Percentiles rank a stretch among this genome's conserved stretches.
These are phyloP conservation scores for Penicillium waksmanii DNA, from an alignment of 495 filamentous ascomycete genomes.

Conservation along the genomic window DNA sequence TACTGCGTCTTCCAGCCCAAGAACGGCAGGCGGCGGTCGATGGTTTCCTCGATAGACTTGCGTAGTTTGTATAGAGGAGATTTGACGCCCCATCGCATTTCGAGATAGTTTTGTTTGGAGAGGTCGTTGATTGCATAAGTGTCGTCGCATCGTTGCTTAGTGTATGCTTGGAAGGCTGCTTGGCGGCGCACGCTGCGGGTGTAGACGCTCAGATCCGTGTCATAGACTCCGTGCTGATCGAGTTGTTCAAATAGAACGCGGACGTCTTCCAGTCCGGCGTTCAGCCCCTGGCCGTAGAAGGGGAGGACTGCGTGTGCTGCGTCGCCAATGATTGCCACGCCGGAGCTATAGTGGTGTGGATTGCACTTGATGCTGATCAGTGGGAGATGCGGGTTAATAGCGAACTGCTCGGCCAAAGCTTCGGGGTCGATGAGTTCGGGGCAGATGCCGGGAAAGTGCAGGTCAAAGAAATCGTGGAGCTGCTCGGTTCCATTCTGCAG, in stretches of 20 bases:
- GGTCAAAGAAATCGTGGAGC: conserved; percentile 73
- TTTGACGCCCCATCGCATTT: conserved; percentile 86
- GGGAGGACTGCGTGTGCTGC: conserved; percentile 98
- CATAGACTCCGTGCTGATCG: conserved; percentile 62
- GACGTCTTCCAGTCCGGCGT: conserved; percentile 84
- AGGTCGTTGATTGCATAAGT: conserved; percentile 91
- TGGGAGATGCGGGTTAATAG: conserved; percentile 81
- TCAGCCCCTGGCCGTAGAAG: conserved; percentile 90
- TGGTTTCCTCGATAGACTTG: conserved; percentile 84
- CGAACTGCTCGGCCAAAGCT: conserved; percentile 72
- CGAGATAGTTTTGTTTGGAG: conserved; percentile 86
- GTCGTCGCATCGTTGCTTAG: conserved; percentile 69
- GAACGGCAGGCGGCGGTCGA: conserved; percentile 73
- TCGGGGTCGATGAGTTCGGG: conserved; percentile 74
- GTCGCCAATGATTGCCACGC: conserved; percentile 87
- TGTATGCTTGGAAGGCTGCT: conserved; percentile 74
- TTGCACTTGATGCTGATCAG: conserved; percentile 90
- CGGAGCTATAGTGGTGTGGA: conserved; percentile 78
- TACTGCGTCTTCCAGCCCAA: conserved; percentile 93
- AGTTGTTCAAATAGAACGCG: conserved; percentile 76
- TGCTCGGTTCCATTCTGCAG: conserved; percentile 60
- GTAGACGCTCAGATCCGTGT: conserved; percentile 31
- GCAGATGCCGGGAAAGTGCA: conserved; percentile 82
- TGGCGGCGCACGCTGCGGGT: conserved; percentile 47
- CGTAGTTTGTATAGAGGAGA: conserved; percentile 74